These are phyloP conservation scores for Fusarium sp. DNA, from an alignment of 2,329 filamentous ascomycete species.

Conservation along the genomic window DNA sequence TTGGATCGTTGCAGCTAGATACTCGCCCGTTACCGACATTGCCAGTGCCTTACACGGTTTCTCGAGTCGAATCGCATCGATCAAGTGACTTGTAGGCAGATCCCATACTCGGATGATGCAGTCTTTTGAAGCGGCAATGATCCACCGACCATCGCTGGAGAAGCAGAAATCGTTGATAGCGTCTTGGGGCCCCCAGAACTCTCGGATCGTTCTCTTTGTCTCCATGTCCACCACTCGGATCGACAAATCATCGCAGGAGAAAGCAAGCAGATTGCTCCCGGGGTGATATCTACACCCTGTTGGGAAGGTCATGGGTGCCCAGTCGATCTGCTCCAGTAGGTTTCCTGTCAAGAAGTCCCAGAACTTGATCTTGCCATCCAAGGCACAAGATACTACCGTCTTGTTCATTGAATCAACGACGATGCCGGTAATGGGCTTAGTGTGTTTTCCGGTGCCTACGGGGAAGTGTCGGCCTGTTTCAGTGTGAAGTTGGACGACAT, in stretches of 20 bases:
- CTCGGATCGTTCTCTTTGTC: conserved; percentile 91
- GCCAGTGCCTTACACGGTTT: conserved; percentile 86
- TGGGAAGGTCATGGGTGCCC: conserved; percentile 82
- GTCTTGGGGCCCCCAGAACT: conserved; percentile 87
- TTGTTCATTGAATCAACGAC: conserved; percentile 92
- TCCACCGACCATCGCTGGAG: conserved; percentile 94
- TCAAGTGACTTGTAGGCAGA: conserved; percentile 93
- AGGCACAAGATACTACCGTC: conserved; percentile 85
- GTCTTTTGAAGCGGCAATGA: conserved; percentile 89
- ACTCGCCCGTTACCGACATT: conserved; percentile 93
- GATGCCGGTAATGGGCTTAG: conserved; percentile 86
- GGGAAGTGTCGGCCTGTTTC: conserved; percentile 61
- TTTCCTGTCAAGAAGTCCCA: conserved; percentile 94
- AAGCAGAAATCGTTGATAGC: conserved; percentile 88
- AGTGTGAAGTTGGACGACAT: conserved; percentile 69
- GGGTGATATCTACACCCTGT: conserved; percentile 86
- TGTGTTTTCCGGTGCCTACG: conserved; percentile 80
- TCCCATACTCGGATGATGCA: conserved; percentile 91
- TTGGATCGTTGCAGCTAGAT: conserved; percentile 89
- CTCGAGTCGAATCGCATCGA: conserved; percentile 89
- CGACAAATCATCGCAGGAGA: conserved; percentile 90
- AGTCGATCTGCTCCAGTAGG: conserved; percentile 85
- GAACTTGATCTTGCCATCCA: conserved; percentile 96
- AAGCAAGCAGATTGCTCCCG: conserved; percentile 86
- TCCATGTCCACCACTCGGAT: conserved; percentile 92